Base-by-base conservation (phyloP, 1,284 basidiomycete genomes). In the Fomitopsis betulina region DNA sequence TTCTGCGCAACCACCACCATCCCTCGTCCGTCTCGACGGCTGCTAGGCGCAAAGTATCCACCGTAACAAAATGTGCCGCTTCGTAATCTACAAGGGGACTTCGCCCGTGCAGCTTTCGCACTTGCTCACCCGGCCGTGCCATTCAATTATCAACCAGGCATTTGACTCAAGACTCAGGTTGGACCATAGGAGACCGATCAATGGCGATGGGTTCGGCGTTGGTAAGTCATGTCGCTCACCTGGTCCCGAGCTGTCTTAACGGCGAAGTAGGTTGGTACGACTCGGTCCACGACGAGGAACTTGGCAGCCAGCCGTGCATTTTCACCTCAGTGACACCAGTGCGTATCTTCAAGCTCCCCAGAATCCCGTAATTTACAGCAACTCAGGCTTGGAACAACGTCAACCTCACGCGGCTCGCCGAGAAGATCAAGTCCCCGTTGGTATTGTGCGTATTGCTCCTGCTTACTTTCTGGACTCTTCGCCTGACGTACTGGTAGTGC, bases 121-220 rank as follows among this genome's bases (percentile, higher is more conserved):
- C 79, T 83, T 98, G 33, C 82, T 98, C 63, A 98, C 92, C 47
- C 81, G 91, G 47, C 96, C 96, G 47, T 90, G 91, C 57, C 96
- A 98, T 76, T 95, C 92, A 13, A 98, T 98, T 76, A 94, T 94
- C 71, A 96, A 96, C 72, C 94, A 97, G 70, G 93, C 95, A 0
- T 95, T 94, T 68, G 94, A 96, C 75, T 94, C 92, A 38, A 83
- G 94, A 21, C 78, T 97, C 33, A 84, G 95, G 19, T 75, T 97
- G 60, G 91, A 94, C 65, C 80, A 77, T 62, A 80, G 89, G 59
- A 76, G 92, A 58, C 93, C 94, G 10, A 93, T 96, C 76, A 96
- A 96, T 67, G 95, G 94, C 25, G 96, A 99, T 71, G 96, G 96
- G 0, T 98, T 98, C 70, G 96, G 96, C 35, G 94, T 99, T 30